A percentile compares a stretch with the other conserved stretches of the same genome.
These are phyloP conservation scores for Ottelia alismoides DNA, from an alignment of 106 monocot species.

Conservation along the genomic window DNA sequence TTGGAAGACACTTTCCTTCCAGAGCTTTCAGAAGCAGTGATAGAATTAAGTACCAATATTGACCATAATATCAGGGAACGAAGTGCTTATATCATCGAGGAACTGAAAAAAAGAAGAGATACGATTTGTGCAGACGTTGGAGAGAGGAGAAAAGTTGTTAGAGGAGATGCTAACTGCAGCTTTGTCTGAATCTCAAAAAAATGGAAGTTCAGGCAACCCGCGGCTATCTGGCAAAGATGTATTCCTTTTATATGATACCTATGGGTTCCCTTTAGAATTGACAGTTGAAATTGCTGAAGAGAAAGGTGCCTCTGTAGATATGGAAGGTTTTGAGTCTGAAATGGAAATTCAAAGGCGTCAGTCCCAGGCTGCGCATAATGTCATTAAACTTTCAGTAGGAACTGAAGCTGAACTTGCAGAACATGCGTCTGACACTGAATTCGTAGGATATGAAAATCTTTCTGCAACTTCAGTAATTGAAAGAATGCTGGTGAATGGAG, in stretches of 20 bases:
- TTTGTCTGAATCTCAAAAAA: conserved; percentile 22
- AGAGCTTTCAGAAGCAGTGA: conserved; percentile 54
- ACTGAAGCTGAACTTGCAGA: conserved; percentile 45
- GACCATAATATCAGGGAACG: conserved; percentile 56
- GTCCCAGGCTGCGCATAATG: conserved; percentile 90
- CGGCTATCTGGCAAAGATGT: conserved; percentile 77
- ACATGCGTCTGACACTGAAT: conserved; percentile 68
- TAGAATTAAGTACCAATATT: conserved; percentile 52
- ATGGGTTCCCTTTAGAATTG: conserved; percentile 92
- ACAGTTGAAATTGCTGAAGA: conserved; percentile 90
- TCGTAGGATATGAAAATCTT: conserved; percentile 81
- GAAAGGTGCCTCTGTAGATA: conserved; percentile 59
- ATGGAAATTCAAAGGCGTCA: conserved; percentile 91
- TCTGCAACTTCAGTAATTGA: conserved; percentile 57
- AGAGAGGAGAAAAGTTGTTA: conserved; percentile 93
- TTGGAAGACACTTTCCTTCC: conserved; percentile 65
- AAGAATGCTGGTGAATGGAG: conserved; percentile 73
- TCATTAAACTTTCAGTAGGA: conserved; percentile 77
- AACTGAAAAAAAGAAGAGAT: conserved; percentile 86
- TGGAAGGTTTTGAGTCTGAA: conserved; percentile 77
- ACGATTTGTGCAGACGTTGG: conserved; percentile 86
- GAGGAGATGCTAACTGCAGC: conserved; percentile 64
- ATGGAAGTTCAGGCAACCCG: conserved; percentile 33
- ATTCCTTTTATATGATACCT: conserved; percentile 96
- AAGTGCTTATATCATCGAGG: conserved; percentile 47